These are phyloP conservation scores for Saturnispora serradocipensis DNA, from an alignment of 805 yeast genomes.

Conservation along the genomic window DNA sequence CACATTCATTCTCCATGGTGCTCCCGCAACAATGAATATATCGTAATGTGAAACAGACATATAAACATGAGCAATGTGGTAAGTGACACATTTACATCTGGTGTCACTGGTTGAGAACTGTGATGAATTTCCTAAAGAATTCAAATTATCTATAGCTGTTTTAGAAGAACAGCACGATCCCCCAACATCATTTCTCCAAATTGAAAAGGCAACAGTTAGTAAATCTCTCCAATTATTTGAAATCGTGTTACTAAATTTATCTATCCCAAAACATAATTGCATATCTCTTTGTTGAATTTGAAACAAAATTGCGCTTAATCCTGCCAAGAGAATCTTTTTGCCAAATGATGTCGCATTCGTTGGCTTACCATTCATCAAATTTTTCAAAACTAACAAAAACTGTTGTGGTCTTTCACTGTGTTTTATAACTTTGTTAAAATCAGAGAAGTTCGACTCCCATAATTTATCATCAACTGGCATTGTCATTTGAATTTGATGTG, in stretches of 20 bases:
- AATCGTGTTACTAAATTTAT: conserved; percentile 24
- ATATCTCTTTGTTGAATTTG: conserved; percentile 68
- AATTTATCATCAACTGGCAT: conserved; percentile 55
- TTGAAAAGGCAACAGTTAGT: conserved; percentile 59
- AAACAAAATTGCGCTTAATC: conserved; percentile 54
- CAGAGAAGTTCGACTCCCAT: conserved; percentile 35
- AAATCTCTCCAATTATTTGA: conserved; percentile 59
- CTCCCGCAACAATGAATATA: conserved; percentile 70
- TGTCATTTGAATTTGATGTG: conserved; percentile 52
- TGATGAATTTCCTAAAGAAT: conserved; percentile 21
- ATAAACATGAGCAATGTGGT: conserved; percentile 65
- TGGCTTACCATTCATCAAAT: conserved; percentile 43
- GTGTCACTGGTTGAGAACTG: conserved; percentile 31
- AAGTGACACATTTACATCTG: conserved; percentile 56
- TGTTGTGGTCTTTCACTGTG: conserved; percentile 28
- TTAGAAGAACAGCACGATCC: conserved; percentile 28
- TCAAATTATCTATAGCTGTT: conserved; percentile 26
- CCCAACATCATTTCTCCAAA: conserved; percentile 48
- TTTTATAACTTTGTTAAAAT: conserved; percentile 18
- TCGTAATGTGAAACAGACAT: conserved; percentile 71
- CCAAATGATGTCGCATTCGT: conserved; percentile 46
- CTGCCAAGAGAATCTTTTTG: conserved; percentile 56
- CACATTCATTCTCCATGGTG: conserved; percentile 72
- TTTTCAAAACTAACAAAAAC: conserved; percentile 51
- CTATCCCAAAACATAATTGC: conserved; percentile 45